phyloP scores from a whole-genome alignment of 495 filamentous ascomycete species.

The Talaromyces proteolyticus region DNA sequence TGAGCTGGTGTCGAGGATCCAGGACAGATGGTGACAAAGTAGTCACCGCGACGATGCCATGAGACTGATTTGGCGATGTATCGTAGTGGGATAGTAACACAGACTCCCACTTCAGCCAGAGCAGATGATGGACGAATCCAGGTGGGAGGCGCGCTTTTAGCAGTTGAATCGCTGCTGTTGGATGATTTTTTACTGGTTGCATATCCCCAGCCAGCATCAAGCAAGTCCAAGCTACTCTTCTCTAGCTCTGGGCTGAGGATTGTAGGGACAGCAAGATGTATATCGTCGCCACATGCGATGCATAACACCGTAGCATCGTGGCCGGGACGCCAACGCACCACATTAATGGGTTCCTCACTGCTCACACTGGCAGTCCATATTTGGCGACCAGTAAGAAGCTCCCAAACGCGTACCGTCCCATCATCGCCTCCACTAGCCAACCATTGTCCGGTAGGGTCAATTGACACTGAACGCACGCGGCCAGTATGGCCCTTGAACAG shows the following conservation, averaged over 20 bases:
- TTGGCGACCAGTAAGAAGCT: slow-evolving; percentile 79
- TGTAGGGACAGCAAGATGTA: slow-evolving; percentile 77
- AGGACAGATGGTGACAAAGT: slow-evolving; percentile 88
- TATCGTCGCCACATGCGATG: slow-evolving; percentile 74
- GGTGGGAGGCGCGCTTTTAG: slow-evolving; percentile 68
- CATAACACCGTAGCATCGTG: slow-evolving; percentile 76
- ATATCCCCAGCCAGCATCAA: slow-evolving; percentile 87
- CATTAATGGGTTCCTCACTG: slow-evolving; percentile 76
- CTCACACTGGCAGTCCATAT: slow-evolving; percentile 77
- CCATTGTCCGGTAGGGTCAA: slow-evolving; percentile 73
- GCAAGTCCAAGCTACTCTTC: slow-evolving; percentile 62
- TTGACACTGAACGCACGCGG: slow-evolving; percentile 71
- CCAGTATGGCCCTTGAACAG: slow-evolving; percentile 86
- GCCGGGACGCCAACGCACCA: slow-evolving; percentile 83
- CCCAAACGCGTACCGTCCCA: slow-evolving; percentile 88
- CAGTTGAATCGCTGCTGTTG: slow-evolving; percentile 49
- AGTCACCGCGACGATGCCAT: slow-evolving; percentile 93
- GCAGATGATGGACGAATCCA: slow-evolving; percentile 77
- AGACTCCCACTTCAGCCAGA: slow-evolving; percentile 70
- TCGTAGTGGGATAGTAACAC: slow-evolving; percentile 72
- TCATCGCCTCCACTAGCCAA: slow-evolving; percentile 92
- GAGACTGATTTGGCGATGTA: slow-evolving; percentile 82
- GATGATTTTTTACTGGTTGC: slow-evolving; percentile 63
- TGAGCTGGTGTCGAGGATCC: slow-evolving; percentile 55
- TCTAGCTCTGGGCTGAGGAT: slow-evolving; percentile 67